A percentile compares a stretch with the other conserved stretches of the same genome.
Conservation (phyloP, 495 filamentous ascomycete genomes). For the Hypoxylon fuscum region DNA sequence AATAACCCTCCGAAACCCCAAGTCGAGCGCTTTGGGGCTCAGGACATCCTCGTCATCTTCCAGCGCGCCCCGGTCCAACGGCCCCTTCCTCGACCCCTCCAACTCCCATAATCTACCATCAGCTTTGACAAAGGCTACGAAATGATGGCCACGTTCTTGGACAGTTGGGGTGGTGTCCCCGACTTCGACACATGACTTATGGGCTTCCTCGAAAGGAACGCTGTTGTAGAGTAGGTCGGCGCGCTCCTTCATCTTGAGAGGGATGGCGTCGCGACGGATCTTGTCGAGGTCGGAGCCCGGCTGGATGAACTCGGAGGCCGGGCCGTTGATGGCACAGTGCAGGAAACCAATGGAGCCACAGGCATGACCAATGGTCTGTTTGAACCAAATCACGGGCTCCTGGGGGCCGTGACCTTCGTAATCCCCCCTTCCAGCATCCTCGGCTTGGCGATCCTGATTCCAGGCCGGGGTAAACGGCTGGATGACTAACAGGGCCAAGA, state of each 20-base stretch:
- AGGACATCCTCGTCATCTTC: slow-evolving; percentile 73
- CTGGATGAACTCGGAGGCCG: slow-evolving; percentile 60
- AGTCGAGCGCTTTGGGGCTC: slow-evolving; percentile 67
- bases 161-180: slow-evolving; percentile 70
- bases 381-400: slow-evolving; percentile 73
- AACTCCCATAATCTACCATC: slow-evolving; percentile 82
- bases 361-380: slow-evolving; percentile 81
- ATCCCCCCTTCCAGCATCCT: slow-evolving; percentile 58
- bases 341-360: slow-evolving; percentile 80
- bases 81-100: slow-evolving; percentile 76
- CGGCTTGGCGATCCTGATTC: slow-evolving; percentile 63
- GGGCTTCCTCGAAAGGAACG: slow-evolving; percentile 72
- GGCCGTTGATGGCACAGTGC: slow-evolving; percentile 58
- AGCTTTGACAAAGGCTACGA: slow-evolving; percentile 77
- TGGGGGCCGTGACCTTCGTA: slow-evolving; percentile 43
- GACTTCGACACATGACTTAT: slow-evolving; percentile 69
- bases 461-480: slow-evolving; percentile 73
- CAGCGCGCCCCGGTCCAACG: slow-evolving; percentile 72
- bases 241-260: slow-evolving; percentile 61
- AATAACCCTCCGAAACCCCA: slow-evolving; percentile 67
- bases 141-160: slow-evolving; percentile 68
- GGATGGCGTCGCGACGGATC: slow-evolving; percentile 53
- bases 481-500: slow-evolving; percentile 78
- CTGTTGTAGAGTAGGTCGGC: slow-evolving; percentile 78
- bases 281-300: slow-evolving; percentile 52